Evolutionary conservation across 176 grass and related monocot species (phyloP).

Genomic region (Tillandsia fasciculata): DNA sequence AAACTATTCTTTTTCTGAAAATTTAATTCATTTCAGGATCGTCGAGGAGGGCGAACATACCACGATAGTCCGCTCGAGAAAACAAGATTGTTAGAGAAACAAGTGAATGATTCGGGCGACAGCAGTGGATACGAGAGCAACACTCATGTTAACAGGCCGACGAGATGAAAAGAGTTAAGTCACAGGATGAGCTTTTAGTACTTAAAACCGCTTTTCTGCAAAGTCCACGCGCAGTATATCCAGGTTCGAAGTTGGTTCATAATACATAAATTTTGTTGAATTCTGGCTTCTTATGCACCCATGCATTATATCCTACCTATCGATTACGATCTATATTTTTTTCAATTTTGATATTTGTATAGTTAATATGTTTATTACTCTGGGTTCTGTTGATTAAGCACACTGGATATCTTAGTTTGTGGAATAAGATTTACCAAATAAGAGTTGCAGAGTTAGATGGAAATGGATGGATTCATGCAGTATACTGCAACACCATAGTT

Average conservation of each 20-base stretch:
- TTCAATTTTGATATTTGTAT: not conserved
- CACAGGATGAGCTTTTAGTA: not conserved
- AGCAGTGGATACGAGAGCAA: conserved; percentile 56
- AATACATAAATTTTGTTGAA: conserved; percentile 7
- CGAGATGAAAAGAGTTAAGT: conserved; percentile 28
- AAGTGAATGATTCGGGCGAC: conserved; percentile 20
- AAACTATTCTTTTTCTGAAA: not conserved
- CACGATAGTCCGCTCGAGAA: conserved; percentile 39
- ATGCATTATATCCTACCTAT: not conserved
- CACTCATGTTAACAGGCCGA: conserved; percentile 27
- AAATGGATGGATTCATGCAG: not conserved
- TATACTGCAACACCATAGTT: too few relatives aligned
- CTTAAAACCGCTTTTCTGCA: not conserved
- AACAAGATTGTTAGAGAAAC: conserved; percentile 29
- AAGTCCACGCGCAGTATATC: not conserved
- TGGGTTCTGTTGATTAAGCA: not conserved
- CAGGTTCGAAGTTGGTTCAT: not conserved
- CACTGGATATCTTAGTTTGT: not conserved
- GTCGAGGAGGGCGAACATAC: conserved; percentile 32
- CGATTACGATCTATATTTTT: not conserved
- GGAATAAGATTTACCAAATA: not conserved
- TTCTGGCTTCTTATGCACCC: not conserved
- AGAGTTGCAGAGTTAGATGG: not conserved
- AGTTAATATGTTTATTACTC: not conserved
- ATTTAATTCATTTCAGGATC: conserved; percentile 43